Evolutionary conservation across 306 rosid genomes (phyloP).

Genomic region (Malus domestica): DNA sequence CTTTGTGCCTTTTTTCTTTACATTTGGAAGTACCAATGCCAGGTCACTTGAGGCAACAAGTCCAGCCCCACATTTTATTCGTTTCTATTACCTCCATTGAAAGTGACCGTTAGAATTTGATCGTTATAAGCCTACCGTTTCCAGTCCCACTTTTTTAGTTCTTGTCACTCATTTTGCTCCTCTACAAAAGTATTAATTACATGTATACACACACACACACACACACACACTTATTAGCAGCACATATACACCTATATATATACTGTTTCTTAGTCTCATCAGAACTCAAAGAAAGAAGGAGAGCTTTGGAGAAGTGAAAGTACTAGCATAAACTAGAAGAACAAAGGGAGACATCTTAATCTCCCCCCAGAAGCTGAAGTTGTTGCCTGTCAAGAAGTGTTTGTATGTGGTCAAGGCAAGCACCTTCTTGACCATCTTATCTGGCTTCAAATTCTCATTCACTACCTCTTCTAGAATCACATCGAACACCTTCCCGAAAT

Average conservation of each 20-base stretch:
- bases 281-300: not conserved
- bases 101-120: slow-evolving; percentile 40
- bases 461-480: not conserved
- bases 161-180: not conserved
- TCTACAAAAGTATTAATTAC: too few relatives aligned
- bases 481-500: too few relatives aligned
- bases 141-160: not conserved
- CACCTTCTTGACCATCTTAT: too few relatives aligned
- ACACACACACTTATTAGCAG: too few relatives aligned
- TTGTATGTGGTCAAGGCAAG: too few relatives aligned
- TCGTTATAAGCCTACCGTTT: slow-evolving; percentile 15
- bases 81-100: slow-evolving; percentile 9
- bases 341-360: too few relatives aligned
- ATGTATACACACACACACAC: too few relatives aligned
- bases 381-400: too few relatives aligned
- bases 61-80: not conserved
- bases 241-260: too few relatives aligned
- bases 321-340: not conserved
- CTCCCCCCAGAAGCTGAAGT: too few relatives aligned
- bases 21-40: not conserved
- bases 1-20: too few relatives aligned
- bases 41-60: not conserved
- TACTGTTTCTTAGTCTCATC: not conserved
- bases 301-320: not conserved
- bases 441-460: too few relatives aligned